Evolutionary conservation across 2,329 filamentous ascomycete species (phyloP).

Genomic region (Endoconidiophora laricicola): DNA sequence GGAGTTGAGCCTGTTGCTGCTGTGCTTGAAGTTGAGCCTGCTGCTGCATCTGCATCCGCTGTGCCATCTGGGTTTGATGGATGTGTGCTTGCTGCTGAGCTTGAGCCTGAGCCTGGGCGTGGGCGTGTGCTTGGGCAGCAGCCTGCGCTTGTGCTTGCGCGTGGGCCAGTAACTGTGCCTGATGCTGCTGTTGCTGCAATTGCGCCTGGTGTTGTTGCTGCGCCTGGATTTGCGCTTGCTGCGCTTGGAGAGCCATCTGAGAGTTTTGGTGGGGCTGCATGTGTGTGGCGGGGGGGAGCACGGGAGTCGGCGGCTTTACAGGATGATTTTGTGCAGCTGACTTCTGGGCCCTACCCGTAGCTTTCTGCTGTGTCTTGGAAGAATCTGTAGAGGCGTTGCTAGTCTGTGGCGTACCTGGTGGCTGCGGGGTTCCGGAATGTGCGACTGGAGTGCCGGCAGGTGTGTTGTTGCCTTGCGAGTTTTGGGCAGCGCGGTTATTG

Average conservation of each 20-base stretch:
- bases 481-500: slow-evolving; percentile 7
- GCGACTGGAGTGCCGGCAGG: neutral
- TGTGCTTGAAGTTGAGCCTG: slow-evolving; percentile 14
- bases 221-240: slow-evolving; percentile 5
- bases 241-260: slow-evolving; percentile 15
- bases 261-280: slow-evolving; percentile 11
- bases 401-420: slow-evolving; percentile 2
- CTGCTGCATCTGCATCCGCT: neutral
- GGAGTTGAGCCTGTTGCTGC: slow-evolving; percentile 18
- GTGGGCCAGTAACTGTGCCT: slow-evolving; percentile 15
- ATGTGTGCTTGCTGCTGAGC: neutral
- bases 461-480: neutral
- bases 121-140: slow-evolving; percentile 10
- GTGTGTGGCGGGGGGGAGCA: slow-evolving; percentile 8
- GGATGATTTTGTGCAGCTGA: slow-evolving; percentile 8
- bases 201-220: slow-evolving; percentile 18
- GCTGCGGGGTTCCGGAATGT: slow-evolving; percentile 3
- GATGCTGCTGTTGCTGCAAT: slow-evolving; percentile 15
- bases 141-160: slow-evolving; percentile 16
- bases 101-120: neutral
- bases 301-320: slow-evolving; percentile 8
- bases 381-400: slow-evolving; percentile 9
- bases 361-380: slow-evolving; percentile 11
- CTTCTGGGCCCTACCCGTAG: slow-evolving; percentile 8
- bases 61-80: slow-evolving; percentile 14